phyloP scores from a whole-genome alignment of 495 filamentous ascomycete genomes.

The Neurospora tetraspora region DNA sequence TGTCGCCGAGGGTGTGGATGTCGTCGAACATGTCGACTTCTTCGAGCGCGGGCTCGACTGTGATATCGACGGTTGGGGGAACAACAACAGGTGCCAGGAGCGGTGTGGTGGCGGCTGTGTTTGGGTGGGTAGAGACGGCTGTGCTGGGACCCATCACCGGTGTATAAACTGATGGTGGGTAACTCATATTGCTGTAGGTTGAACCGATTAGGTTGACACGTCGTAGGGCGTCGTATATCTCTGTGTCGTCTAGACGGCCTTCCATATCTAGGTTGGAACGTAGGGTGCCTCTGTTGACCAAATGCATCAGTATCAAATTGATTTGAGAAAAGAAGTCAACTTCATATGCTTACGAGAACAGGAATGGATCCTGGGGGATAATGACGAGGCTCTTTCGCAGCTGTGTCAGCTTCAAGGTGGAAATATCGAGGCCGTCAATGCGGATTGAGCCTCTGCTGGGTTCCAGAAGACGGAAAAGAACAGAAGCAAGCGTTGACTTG shows the following conservation, averaged over 20 bases:
- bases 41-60: neutral
- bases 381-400: slow-evolving; percentile 41
- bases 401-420: slow-evolving; percentile 33
- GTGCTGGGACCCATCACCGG: neutral
- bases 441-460: slow-evolving; percentile 30
- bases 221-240: slow-evolving; percentile 4
- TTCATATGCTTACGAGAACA: slow-evolving; percentile 27
- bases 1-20: neutral
- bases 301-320: neutral
- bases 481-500: slow-evolving; percentile 35
- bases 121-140: neutral
- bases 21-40: neutral
- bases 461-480: slow-evolving; percentile 42
- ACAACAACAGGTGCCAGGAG: neutral
- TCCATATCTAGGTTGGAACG: slow-evolving; percentile 43
- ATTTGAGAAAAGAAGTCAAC: neutral
- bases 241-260: slow-evolving; percentile 44
- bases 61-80: neutral
- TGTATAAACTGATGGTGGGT: neutral
- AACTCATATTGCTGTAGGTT: neutral
- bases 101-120: neutral
- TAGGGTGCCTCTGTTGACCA: slow-evolving; percentile 30
- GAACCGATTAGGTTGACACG: slow-evolving; percentile 13
- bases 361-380: slow-evolving; percentile 46
- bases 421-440: slow-evolving; percentile 44